These are phyloP conservation scores for Mayamaea pseudoterrestris DNA, from an alignment of 108 stramenopile genomes.

Conservation along the genomic window DNA sequence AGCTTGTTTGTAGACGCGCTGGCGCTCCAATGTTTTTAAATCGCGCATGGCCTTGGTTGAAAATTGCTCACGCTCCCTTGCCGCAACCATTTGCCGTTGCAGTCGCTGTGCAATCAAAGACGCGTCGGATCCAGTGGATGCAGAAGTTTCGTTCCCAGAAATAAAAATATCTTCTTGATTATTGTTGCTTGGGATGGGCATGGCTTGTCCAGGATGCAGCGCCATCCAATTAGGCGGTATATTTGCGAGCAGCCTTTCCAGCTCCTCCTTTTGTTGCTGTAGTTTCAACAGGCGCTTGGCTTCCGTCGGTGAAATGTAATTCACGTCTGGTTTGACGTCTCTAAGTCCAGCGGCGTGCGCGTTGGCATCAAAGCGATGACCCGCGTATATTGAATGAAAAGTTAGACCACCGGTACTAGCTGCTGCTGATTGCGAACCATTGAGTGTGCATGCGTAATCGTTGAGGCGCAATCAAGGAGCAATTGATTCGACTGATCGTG, in stretches of 20 bases:
- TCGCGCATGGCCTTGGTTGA: constrained; percentile 83
- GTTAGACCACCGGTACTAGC: too few relatives aligned
- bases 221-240: constrained; percentile 41
- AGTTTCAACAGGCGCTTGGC: constrained; percentile 24
- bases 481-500: constrained; percentile 22
- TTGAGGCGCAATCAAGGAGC: constrained; percentile 18
- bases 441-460: constrained; percentile 1
- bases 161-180: neutral
- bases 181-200: too few relatives aligned
- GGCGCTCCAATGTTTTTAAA: constrained; percentile 55
- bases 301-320: constrained; percentile 25
- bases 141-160: constrained; percentile 5
- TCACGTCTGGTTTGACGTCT: constrained; percentile 19
- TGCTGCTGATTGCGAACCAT: constrained; percentile 1
- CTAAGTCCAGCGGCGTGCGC: constrained; percentile 51
- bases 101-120: constrained; percentile 39
- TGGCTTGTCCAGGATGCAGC: constrained; percentile 23
- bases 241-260: constrained; percentile 41
- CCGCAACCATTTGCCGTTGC: constrained; percentile 24
- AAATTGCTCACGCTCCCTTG: constrained; percentile 51
- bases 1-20: constrained; percentile 65
- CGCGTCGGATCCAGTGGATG: constrained; percentile 15
- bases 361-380: constrained; percentile 47
- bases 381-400: constrained; percentile 60
- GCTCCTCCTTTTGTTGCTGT: constrained; percentile 26